Conservation (phyloP, 2,329 filamentous ascomycete species). For the Chaetomiaceae sp. region DNA sequence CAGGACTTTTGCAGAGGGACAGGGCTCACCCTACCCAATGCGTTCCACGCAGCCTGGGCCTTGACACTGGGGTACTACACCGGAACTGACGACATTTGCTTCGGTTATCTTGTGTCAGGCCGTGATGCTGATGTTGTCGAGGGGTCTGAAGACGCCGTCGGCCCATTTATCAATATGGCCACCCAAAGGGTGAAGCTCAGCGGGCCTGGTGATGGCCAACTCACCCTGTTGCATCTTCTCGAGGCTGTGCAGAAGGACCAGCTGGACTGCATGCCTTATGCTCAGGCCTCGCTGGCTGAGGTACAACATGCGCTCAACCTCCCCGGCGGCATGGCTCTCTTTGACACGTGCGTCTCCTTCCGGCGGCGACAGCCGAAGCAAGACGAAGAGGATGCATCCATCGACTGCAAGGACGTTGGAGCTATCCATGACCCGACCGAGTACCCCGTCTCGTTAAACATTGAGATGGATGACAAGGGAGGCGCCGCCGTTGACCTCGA, state of each 20-base stretch:
- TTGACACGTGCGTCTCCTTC: conserved; percentile 26
- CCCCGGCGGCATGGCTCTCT: conserved; percentile 24
- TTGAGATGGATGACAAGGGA: conserved; percentile 19
- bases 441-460: conserved; percentile 26
- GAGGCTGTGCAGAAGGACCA: conserved; percentile 23
- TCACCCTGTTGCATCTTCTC: conserved; percentile 16
- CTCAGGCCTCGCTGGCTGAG: conserved; percentile 23
- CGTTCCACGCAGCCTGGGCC: conserved; percentile 38
- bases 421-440: conserved; percentile 25
- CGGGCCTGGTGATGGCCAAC: not conserved
- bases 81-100: conserved; percentile 35
- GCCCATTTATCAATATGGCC: conserved; percentile 27
- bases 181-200: conserved; percentile 20
- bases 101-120: conserved; percentile 38
- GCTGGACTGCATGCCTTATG: conserved; percentile 23
- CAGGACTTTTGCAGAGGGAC: conserved; percentile 37
- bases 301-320: conserved; percentile 24
- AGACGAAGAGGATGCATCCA: not conserved
- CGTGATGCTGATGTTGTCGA: conserved; percentile 20
- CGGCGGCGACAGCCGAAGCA: conserved; percentile 13
- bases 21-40: conserved; percentile 44
- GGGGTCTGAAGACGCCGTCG: conserved; percentile 23
- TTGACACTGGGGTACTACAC: conserved; percentile 35
- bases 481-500: conserved; percentile 22
- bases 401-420: conserved; percentile 18